Base-by-base conservation (phyloP, 805 yeast species). In the Candida khao-thaluensis region DNA sequence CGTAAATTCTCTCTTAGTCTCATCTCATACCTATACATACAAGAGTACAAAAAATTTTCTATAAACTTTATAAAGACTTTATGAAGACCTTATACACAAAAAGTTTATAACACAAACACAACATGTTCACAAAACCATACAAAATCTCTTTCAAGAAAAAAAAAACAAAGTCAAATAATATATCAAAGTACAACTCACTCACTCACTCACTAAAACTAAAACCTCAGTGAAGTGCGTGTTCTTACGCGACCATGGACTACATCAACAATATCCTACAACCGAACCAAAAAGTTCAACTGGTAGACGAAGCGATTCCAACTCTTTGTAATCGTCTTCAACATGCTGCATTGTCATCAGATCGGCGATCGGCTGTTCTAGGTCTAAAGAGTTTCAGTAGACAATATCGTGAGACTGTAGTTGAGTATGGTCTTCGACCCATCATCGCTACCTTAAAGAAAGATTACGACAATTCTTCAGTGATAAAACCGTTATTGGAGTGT, bases 331-430 rank as follows among this genome's bases (percentile, higher is more conserved):
- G 98, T 29, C 74, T 91, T 40, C 77, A 81, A 30, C 88, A 93
- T 62, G 82, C 97, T 3, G 82, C 84, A 0, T 62, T 85, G 45
- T 72, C 93, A 2, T 79, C 85, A 20, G 99, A 93, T 62, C 72
- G 97, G 45, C 69, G 95, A 38, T 91, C 96, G 1, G 98, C 98
- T 0, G 85, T 91, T 3, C 70, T 91, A 25, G 91, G 95, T 0
- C 68, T 93, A 46, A 90, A 91, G 56, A 85, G 95, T 29, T 89
- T 88, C 57, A 79, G 95, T 43, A 72, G 97, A 40, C 87, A 88
- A 51, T 88, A 83, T 57, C 69, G 99, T 44, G 99, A 93, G 60
- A 71, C 82, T 2, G 97, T 93, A 2, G 87, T 90, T 32, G 95
- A 95, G 24, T 78, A 82, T 43, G 97, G 95, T 2, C 67, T 90